Base-by-base conservation (phyloP, 176 grass and related monocot genomes). In the Triticum timopheevii region DNA sequence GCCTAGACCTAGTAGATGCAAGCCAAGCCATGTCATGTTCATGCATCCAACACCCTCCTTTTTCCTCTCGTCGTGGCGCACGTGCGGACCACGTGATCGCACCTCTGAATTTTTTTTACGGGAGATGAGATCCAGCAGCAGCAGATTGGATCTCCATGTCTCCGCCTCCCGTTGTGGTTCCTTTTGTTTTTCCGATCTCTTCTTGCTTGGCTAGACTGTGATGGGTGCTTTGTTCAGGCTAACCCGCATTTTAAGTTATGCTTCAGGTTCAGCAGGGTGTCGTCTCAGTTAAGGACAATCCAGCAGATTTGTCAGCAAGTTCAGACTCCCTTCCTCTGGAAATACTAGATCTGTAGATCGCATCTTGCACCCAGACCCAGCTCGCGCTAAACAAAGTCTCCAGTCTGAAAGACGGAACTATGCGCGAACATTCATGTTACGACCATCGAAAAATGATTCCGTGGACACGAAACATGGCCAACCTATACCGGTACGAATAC, bases 71-170 rank as follows among this genome's bases (percentile, higher is more conserved):
- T 3, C 44, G 16, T 31, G 67, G 44, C 25, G 19, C 85, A 84
- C 82, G 73, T 92, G 85, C 42, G 65, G 42, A 47, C 73, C 93
- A 93, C 64, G 75, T 89, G 85, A 70, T 23, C 20, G 69, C 13
- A 20, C 44, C 15, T 47, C 45, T 25, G 54, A 82, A 74, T 9
- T 5, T 50, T 10, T 69, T 12, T 19, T 19, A 11, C 49, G 45
- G 76, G 84, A 47, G 85, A 90, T 86, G 84, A 47, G 85, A 90
- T 86, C 78, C 67, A 25, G 11, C 69, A 23, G 20, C 19, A 69
- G 49, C 45, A 24, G 81, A 85, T 91, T 88, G 82, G 82, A 88
- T 91, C 90, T 69, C 71, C 61, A 1, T 68, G 83, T 49, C 25
- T 33, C 61, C 44, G 38, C n/a, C 28, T 36, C 28, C 47, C 54